Evolutionary conservation across 129 eudicot species (phyloP).

Genomic region (Saposhnikovia divaricata): DNA sequence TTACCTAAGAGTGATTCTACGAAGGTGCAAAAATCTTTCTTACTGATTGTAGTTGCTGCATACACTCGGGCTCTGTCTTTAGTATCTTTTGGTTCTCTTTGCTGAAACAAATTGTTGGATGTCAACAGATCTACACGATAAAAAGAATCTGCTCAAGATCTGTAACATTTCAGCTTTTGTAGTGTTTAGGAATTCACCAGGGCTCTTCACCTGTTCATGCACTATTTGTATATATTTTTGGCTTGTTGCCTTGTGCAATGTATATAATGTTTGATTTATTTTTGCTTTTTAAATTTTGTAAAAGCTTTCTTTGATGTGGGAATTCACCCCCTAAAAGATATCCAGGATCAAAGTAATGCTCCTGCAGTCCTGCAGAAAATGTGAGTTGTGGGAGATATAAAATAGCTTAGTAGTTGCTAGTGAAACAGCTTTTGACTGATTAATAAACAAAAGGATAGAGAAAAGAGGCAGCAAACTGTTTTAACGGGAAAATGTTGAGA

Average conservation of each 20-base stretch:
- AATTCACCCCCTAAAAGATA: too few relatives aligned
- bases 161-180: not conserved
- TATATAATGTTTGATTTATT: not conserved
- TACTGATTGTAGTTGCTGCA: not conserved
- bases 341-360: too few relatives aligned
- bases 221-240: not conserved
- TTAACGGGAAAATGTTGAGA: too few relatives aligned
- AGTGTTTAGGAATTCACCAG: not conserved
- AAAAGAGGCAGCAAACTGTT: too few relatives aligned
- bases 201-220: not conserved
- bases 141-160: not conserved
- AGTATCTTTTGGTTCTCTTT: not conserved
- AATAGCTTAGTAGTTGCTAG: too few relatives aligned
- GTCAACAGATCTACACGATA: not conserved
- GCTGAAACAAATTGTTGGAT: not conserved
- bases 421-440: too few relatives aligned
- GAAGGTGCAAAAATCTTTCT: not conserved
- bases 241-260: not conserved
- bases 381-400: too few relatives aligned
- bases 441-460: too few relatives aligned
- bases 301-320: too few relatives aligned
- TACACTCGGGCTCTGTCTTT: not conserved
- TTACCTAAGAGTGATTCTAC: not conserved
- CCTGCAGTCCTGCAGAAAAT: too few relatives aligned
- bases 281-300: not conserved